Evolutionary conservation across 805 yeast genomes (phyloP), one percentile per base, ranked within the genome.

Genomic region (Monosporozyma servazzii): DNA sequence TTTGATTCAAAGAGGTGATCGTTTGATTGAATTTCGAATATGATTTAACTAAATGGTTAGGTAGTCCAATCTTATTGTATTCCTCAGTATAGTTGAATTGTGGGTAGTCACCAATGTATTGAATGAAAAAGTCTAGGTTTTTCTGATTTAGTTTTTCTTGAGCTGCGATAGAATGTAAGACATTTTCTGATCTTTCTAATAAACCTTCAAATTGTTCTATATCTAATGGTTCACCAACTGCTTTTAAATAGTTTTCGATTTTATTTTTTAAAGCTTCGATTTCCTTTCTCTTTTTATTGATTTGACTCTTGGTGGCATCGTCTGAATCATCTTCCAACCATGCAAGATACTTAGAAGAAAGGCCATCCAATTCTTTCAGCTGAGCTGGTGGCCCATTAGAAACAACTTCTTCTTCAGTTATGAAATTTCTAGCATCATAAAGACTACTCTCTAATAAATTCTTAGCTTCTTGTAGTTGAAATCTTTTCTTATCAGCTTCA

Each of bases 261-360:
- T 65, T 68, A 17, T 56, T 57, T 44, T 62, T 65, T 20, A 67
- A 54, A 0, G 52, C 55, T 8, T 64, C 55, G 3, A 72, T 54
- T 10, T 52, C 54, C 1, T 53, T 44, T 29, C 47, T 48, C 36
- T 43, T 51, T 23, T 49, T 43, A 20, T 48, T 44, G 18, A 56
- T 40, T 30, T 51, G 45, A 20, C 18, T 33, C 11, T 68, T 46
- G 0, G 65, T 55, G 1, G 86, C 77, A 21, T 69, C 44, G 50
- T 78, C 85, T 37, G 87, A 75, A 17, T 81, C 88, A 58, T 78
- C 80, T 48, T 88, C 95, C 39, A 88, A 70, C 96, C 96, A 88
- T 53, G 84, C 91, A 45, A 86, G 68, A 25, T 73, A 68, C 10
- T 78, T 81, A 15, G 71, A 51, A 4, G 84, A 77, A 5, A 70